Percentiles rank a stretch among this genome's conserved stretches.
Conservation (phyloP, 2,329 filamentous ascomycete species). For the Saccharata proteae region DNA sequence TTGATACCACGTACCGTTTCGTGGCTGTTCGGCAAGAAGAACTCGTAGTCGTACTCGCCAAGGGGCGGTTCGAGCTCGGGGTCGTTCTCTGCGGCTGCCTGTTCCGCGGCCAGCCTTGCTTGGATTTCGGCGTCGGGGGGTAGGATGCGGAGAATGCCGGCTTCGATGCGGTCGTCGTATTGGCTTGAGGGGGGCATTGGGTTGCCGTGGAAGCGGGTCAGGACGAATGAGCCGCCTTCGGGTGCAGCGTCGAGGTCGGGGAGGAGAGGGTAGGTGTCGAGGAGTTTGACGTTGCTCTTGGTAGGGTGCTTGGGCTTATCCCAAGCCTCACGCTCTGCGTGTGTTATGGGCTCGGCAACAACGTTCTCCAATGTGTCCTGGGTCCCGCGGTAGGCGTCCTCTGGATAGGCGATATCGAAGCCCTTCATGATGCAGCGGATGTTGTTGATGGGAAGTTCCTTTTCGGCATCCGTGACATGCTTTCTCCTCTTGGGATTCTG, state of each 20-base stretch:
- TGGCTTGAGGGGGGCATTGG: conserved; percentile 37
- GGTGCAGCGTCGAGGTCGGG: conserved; percentile 50
- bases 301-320: conserved; percentile 46
- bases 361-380: conserved; percentile 47
- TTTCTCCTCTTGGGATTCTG: conserved; percentile 23
- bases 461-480: conserved; percentile 23
- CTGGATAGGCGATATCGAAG: conserved; percentile 53
- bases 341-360: conserved; percentile 40
- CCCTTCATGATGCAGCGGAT: conserved; percentile 49
- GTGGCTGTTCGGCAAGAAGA: conserved; percentile 42
- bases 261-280: conserved; percentile 48
- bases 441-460: conserved; percentile 49
- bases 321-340: conserved; percentile 48
- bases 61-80: conserved; percentile 39
- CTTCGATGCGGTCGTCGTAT: conserved; percentile 49
- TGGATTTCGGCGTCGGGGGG: conserved; percentile 23
- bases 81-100: conserved; percentile 36
- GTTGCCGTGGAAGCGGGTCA: conserved; percentile 51
- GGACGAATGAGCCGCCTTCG: conserved; percentile 45
- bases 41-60: conserved; percentile 47
- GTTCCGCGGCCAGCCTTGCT: conserved; percentile 34
- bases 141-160: conserved; percentile 37
- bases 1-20: conserved; percentile 39
- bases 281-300: conserved; percentile 43
- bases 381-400: conserved; percentile 54